phyloP scores from a whole-genome alignment of 805 yeast species.

The Komagataella pastoris region DNA sequence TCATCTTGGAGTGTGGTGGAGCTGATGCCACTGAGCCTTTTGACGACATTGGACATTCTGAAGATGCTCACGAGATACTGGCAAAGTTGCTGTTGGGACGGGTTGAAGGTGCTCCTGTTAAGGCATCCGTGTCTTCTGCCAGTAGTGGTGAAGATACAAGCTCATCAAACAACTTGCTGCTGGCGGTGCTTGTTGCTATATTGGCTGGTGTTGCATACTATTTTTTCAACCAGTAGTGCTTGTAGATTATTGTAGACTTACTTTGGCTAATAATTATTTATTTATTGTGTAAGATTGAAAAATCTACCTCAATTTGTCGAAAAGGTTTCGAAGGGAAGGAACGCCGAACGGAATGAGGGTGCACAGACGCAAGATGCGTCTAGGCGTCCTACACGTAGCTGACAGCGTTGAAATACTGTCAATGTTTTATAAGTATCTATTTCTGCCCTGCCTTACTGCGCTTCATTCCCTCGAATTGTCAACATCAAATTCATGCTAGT shows the following conservation, averaged over 20 bases:
- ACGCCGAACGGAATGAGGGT: neutral
- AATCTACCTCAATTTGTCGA: too few relatives aligned
- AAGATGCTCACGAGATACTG: slow-evolving; percentile 78
- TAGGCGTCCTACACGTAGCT: too few relatives aligned
- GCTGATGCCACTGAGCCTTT: slow-evolving; percentile 61
- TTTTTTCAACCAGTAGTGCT: neutral
- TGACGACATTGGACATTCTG: slow-evolving; percentile 93
- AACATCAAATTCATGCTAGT: neutral
- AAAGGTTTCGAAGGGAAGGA: too few relatives aligned
- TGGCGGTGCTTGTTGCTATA: slow-evolving; percentile 21
- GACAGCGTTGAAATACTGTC: neutral
- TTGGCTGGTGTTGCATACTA: slow-evolving; percentile 31
- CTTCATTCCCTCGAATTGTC: neutral
- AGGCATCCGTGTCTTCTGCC: slow-evolving; percentile 8
- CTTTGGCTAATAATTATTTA: neutral
- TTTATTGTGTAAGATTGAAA: neutral
- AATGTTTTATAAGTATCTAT: neutral
- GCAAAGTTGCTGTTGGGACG: slow-evolving; percentile 62
- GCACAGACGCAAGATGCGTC: neutral
- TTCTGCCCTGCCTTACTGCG: neutral
- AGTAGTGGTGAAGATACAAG: slow-evolving; percentile 5
- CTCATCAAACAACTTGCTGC: slow-evolving; percentile 12
- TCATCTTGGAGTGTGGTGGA: slow-evolving; percentile 72
- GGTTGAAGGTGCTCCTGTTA: slow-evolving; percentile 42
- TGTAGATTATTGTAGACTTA: neutral